Evolutionary conservation across 768 basidiomycete genomes (phyloP), one percentile per base, ranked within the genome.

Genomic region (Stropharia rugosoannulata): DNA sequence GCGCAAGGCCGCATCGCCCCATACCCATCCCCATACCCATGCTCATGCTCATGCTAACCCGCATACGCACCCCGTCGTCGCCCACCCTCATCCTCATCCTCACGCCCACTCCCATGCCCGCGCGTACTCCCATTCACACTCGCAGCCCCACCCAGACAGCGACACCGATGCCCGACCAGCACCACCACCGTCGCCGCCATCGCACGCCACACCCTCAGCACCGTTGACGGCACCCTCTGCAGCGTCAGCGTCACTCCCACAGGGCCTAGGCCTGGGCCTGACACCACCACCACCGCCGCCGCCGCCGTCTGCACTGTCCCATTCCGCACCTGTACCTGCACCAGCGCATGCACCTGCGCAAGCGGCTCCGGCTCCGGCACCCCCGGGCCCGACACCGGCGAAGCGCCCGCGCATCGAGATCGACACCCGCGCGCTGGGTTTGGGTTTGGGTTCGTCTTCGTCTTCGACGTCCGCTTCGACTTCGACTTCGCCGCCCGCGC

Each of bases 371-470:
- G 8, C 27, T 13, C 42, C 37, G 16, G 40, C 22, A n/a, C 41
- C 18, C 41, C 25, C 25, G 39, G 39, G 22, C n/a, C 5, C 39
- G 40, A 12, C 19, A 13, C 6, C 50, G 25, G 5, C 39, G 15
- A 79, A 78, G 66, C 76, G 76, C n/a, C 74, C 73, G 3, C 72
- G 76, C 39, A 66, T 78, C 39, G 72, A 77, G 53, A 76, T 32
- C 29, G 29, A 32, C 29, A 32, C 29, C 7, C 57, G 42, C 15
- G 9, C 11, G n/a, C n/a, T n/a, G n/a, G n/a, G n/a, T n/a, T n/a
- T n/a, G n/a, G n/a, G n/a, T n/a, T n/a, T n/a, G n/a, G n/a, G n/a
- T n/a, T n/a, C n/a, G n/a, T n/a, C n/a, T n/a, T n/a, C n/a, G n/a
- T n/a, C n/a, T n/a, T n/a, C n/a, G n/a, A n/a, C n/a, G n/a, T n/a